phyloP scores from a whole-genome alignment of 768 basidiomycete species.

The Russula griseocarnosa region DNA sequence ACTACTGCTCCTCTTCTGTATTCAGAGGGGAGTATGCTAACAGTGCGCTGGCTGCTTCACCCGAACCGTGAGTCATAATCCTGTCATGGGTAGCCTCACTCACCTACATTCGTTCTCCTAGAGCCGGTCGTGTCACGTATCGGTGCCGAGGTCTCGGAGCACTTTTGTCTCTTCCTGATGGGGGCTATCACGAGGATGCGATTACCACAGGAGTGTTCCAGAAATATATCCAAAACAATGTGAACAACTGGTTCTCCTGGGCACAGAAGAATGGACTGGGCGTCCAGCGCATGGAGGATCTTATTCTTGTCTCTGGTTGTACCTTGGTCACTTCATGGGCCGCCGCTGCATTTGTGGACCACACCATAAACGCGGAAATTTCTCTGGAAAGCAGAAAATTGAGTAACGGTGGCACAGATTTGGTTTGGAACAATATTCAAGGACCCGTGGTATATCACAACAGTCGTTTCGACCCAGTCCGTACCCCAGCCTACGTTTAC shows the following conservation, averaged over 20 bases:
- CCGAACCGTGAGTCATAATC: neutral
- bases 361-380: neutral
- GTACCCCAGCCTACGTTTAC: neutral
- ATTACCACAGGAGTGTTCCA: neutral
- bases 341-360: neutral
- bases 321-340: slow-evolving; percentile 9
- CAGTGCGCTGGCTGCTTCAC: neutral
- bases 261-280: too few species aligned
- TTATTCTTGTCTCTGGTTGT: too few species aligned
- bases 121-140: neutral
- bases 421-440: neutral
- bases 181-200: neutral
- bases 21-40: too few species aligned
- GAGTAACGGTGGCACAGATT: neutral
- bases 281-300: too few species aligned
- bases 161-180: slow-evolving; percentile 1
- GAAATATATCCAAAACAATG: slow-evolving; percentile 4
- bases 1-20: neutral
- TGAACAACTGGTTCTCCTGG: too few species aligned
- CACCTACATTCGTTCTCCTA: neutral
- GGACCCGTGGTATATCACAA: neutral
- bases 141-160: slow-evolving; percentile 5
- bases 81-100: neutral
- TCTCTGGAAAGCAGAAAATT: neutral
- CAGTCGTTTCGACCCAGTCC: neutral